Percentiles rank a stretch among this genome's conserved stretches.
These are phyloP conservation scores for Beta corolliflora DNA, from an alignment of 179 eudicot species.

Conservation along the genomic window DNA sequence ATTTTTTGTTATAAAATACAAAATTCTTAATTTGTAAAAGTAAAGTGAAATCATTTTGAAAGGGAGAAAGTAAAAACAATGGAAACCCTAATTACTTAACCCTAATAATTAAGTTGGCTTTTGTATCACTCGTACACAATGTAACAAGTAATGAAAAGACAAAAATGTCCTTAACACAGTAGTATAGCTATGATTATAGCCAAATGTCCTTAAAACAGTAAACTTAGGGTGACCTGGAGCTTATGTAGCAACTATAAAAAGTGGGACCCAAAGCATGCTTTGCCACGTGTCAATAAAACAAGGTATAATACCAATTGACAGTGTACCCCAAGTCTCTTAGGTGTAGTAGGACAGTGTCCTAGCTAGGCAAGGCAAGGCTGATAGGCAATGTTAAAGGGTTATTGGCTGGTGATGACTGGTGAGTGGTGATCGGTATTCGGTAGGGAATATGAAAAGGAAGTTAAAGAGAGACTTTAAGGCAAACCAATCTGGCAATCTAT, in stretches of 20 bases:
- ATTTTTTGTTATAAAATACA: too few relatives aligned
- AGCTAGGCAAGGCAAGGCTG: background rate
- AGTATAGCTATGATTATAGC: too few relatives aligned
- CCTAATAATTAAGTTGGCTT: background rate
- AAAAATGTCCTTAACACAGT: background rate
- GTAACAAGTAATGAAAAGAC: background rate
- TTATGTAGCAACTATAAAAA: background rate
- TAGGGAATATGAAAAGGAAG: conserved; percentile 35
- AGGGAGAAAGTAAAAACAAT: too few relatives aligned
- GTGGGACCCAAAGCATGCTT: background rate
- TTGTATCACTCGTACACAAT: background rate
- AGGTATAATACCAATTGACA: background rate
- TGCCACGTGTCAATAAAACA: background rate
- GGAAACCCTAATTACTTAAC: background rate
- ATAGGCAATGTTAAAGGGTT: background rate
- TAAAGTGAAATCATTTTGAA: too few relatives aligned
- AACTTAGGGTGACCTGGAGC: conserved; percentile 14
- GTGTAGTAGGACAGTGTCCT: conserved; percentile 16
- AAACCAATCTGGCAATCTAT: conserved; percentile 36
- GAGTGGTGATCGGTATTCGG: conserved; percentile 21
- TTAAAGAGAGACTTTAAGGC: conserved; percentile 35
- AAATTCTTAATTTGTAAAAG: too few relatives aligned
- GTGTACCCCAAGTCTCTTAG: background rate
- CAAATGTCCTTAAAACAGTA: background rate
- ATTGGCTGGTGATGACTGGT: background rate